Base-by-base conservation (phyloP, 306 rosid genomes). In the Benincasa hispida region DNA sequence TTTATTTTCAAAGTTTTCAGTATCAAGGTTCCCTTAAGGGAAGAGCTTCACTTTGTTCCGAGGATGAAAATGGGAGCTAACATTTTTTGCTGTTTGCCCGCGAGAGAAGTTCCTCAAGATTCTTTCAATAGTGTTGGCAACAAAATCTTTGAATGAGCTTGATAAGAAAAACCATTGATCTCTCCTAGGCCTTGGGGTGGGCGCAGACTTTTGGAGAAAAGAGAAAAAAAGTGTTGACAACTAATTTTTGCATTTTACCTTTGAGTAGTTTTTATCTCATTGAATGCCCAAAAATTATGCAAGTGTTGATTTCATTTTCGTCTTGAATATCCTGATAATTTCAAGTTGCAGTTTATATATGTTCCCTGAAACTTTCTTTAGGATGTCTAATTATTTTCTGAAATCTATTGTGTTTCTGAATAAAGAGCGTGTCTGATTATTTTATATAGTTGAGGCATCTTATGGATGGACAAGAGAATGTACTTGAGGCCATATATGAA, bases 391-490 rank as follows among this genome's bases (percentile, higher is more conserved):
- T 70, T 70, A 28, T 70, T 47, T 70, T 47, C 7, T 70, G 8
- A 37, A 19, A 21, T 4, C 13, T 12, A 37, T 65, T 65, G 70
- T 67, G 13, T 67, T 34, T 67, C 53, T 67, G 27, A 67, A 39
- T 19, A 10, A 34, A 4, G 45, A 32, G 28, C n/a, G 8, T 35
- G 54, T 39, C 72, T 35, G 54, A 11, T 68, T 68, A 24, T 42
- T 68, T 68, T 24, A 48, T 68, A 0, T 12, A 75, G 78, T 57
- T 0, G 18, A 76, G n/a, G 72, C 6, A 15, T 59, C 61, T 74
- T 5, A 89, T 93, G 98, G 93, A 87, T 80, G 84, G 81, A 5
- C 92, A 74, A 32, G 93, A 87, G 79, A 88, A 73, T 85, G 76
- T 91, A 79, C 81, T 93, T 15, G 93, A 90, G 47, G 84, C 90